Percentiles rank a stretch among this genome's conserved stretches.
Evolutionary conservation across 345 rosid species (phyloP).

Genomic region (Salix udensis): DNA sequence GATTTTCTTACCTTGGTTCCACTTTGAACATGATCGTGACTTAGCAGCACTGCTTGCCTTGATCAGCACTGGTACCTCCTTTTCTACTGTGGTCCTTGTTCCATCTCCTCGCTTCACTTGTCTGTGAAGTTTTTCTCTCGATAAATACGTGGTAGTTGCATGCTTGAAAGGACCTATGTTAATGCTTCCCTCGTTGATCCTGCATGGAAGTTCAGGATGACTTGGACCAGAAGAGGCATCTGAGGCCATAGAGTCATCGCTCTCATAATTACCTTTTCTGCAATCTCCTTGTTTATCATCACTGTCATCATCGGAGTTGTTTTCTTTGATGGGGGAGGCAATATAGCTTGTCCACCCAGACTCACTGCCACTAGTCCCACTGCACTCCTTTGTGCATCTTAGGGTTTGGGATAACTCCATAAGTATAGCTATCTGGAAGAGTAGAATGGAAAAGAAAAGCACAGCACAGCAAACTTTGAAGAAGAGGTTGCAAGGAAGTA

Average conservation of each 20-base stretch:
- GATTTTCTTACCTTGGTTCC: conserved; percentile 42
- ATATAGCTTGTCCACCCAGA: conserved; percentile 70
- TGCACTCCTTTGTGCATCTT: conserved; percentile 36
- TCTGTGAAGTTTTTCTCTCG: conserved; percentile 32
- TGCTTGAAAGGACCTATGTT: conserved; percentile 21
- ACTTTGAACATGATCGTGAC: conserved; percentile 43
- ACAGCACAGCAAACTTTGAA: conserved; percentile 18
- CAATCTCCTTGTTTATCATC: conserved; percentile 16
- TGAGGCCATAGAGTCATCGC: conserved; percentile 72
- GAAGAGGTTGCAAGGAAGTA: conserved; percentile 4
- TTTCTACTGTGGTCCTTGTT: conserved; percentile 27
- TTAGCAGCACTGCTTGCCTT: conserved; percentile 40
- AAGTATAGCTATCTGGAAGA: conserved; percentile 14
- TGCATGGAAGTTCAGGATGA: conserved; percentile 29
- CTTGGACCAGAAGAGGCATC: conserved; percentile 74
- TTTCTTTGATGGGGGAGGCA: conserved; percentile 39
- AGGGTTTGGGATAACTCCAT: conserved; percentile 48
- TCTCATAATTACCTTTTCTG: conserved; percentile 22
- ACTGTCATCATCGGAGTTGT: conserved; percentile 19
- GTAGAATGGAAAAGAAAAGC: conserved; percentile 6
- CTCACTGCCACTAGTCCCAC: conserved; percentile 37
- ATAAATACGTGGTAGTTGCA: conserved; percentile 20
- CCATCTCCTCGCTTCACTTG: conserved; percentile 34
- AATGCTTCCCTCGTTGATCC: conserved; percentile 12
- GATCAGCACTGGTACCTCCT: conserved; percentile 27